phyloP scores from a whole-genome alignment of 2,329 filamentous ascomycete genomes.

The Ampelomyces quisqualis region DNA sequence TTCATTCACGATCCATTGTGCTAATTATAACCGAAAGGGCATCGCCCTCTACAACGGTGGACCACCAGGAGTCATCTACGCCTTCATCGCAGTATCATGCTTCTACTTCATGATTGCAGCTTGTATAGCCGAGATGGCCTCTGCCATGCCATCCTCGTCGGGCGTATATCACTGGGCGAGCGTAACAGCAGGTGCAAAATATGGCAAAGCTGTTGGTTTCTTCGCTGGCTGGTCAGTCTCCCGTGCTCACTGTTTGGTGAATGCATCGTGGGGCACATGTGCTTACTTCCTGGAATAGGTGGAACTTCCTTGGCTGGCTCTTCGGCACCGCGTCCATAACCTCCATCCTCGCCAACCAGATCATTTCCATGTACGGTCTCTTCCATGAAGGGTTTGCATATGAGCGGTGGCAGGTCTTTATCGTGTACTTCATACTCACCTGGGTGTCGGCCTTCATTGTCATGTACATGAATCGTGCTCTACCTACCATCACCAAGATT shows the following conservation, averaged over 20 bases:
- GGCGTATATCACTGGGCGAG: conserved; percentile 58
- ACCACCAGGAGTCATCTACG: conserved; percentile 50
- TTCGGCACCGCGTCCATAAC: conserved; percentile 49
- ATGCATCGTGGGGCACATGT: too few species aligned
- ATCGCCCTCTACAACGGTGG: conserved; percentile 51
- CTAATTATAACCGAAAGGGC: conserved; percentile 22
- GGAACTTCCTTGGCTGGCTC: conserved; percentile 55
- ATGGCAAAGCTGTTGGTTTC: conserved; percentile 51
- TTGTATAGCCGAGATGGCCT: conserved; percentile 54
- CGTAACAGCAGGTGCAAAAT: conserved; percentile 50
- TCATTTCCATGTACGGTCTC: conserved; percentile 52
- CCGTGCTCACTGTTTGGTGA: too few species aligned
- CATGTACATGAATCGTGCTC: conserved; percentile 57
- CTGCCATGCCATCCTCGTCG: conserved; percentile 46
- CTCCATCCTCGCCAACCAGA: conserved; percentile 49
- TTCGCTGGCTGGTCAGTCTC: conserved; percentile 51
- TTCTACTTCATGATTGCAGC: conserved; percentile 56
- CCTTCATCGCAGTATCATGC: conserved; percentile 51
- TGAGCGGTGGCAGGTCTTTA: conserved; percentile 55
- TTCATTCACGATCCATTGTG: too few species aligned
- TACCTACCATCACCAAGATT: conserved; percentile 56
- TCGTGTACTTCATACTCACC: conserved; percentile 51
- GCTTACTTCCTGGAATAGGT: conserved; percentile 44
- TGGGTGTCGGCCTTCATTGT: conserved; percentile 51
- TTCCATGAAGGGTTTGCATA: conserved; percentile 50